phyloP scores from a whole-genome alignment of 768 basidiomycete genomes.

The Albatrellus ellisii region DNA sequence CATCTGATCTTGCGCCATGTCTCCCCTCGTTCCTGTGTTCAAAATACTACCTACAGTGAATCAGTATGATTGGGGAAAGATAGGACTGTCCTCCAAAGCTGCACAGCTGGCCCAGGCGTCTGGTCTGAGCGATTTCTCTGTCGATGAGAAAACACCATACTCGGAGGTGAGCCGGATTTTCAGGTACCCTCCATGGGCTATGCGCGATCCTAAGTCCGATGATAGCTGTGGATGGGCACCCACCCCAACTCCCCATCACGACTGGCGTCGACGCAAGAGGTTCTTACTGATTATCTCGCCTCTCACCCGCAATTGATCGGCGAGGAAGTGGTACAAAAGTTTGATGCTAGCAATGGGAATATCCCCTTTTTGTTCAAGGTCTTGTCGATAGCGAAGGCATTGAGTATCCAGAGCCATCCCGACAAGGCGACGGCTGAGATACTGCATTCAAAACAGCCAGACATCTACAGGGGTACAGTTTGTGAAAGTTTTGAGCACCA shows the following conservation, averaged over 20 bases:
- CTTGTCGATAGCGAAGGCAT: constrained; percentile 75
- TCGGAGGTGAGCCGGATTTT: constrained; percentile 59
- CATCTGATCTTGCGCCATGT: background rate
- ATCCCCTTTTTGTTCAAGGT: constrained; percentile 91
- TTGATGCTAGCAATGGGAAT: constrained; percentile 41
- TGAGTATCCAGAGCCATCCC: constrained; percentile 89
- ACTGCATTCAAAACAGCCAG: constrained; percentile 32
- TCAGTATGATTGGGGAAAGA: constrained; percentile 92
- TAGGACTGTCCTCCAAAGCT: constrained; percentile 70
- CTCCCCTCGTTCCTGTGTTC: constrained; percentile 35
- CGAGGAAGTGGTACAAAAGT: constrained; percentile 8
- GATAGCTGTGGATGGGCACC: constrained; percentile 97
- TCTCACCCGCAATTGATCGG: constrained; percentile 52
- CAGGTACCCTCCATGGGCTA: background rate
- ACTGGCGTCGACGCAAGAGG: constrained; percentile 25
- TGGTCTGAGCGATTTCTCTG: constrained; percentile 45
- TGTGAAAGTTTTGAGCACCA: constrained; percentile 7
- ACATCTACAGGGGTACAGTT: constrained; percentile 77
- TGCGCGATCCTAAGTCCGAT: background rate
- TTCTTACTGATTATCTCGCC: constrained; percentile 48
- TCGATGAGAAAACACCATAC: constrained; percentile 69
- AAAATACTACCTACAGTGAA: constrained; percentile 77
- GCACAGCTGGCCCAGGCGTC: constrained; percentile 66
- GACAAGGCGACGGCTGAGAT: constrained; percentile 70
- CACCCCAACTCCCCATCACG: constrained; percentile 65